Percentiles rank a stretch among this genome's conserved stretches.
Evolutionary conservation across 371 early-diverging fungal species (phyloP).

Genomic region (Mortierella sp.): DNA sequence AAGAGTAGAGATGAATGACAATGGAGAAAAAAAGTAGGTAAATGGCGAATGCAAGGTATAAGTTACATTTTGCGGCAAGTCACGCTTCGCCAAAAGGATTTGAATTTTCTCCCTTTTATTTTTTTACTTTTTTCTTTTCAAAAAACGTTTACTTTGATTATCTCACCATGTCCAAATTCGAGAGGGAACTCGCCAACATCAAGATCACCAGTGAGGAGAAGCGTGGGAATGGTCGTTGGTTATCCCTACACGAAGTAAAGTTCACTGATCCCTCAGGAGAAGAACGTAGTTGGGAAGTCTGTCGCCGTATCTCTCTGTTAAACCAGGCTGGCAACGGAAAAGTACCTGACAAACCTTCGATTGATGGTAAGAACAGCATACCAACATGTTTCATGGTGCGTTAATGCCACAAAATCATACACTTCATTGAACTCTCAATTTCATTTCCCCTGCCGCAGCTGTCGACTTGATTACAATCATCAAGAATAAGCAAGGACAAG

Average conservation of each 20-base stretch:
- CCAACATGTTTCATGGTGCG: not conserved
- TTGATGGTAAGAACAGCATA: conserved; percentile 32
- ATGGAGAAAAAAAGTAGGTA: not conserved
- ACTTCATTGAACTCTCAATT: not conserved
- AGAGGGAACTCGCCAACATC: conserved; percentile 21
- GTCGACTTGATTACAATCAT: conserved; percentile 47
- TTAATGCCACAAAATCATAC: too few relatives aligned
- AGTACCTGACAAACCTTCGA: conserved; percentile 5
- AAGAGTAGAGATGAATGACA: not conserved
- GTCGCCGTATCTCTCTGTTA: conserved; percentile 27
- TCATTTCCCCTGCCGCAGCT: conserved; percentile 15
- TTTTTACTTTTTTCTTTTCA: not conserved
- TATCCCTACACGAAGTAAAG: conserved; percentile 59
- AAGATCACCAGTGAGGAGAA: conserved; percentile 19
- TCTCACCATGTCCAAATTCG: not conserved
- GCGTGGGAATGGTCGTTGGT: conserved; percentile 63
- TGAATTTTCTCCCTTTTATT: not conserved
- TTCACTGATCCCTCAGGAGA: conserved; percentile 58
- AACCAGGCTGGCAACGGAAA: not conserved
- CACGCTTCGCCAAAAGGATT: not conserved
- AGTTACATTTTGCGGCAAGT: too few relatives aligned
- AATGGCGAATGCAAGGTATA: too few relatives aligned
- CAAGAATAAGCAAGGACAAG: conserved; percentile 24
- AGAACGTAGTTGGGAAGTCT: conserved; percentile 48
- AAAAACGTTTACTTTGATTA: not conserved